These are phyloP conservation scores for Colletotrichum phormii DNA, from an alignment of 2,329 filamentous ascomycete genomes.

Conservation along the genomic window DNA sequence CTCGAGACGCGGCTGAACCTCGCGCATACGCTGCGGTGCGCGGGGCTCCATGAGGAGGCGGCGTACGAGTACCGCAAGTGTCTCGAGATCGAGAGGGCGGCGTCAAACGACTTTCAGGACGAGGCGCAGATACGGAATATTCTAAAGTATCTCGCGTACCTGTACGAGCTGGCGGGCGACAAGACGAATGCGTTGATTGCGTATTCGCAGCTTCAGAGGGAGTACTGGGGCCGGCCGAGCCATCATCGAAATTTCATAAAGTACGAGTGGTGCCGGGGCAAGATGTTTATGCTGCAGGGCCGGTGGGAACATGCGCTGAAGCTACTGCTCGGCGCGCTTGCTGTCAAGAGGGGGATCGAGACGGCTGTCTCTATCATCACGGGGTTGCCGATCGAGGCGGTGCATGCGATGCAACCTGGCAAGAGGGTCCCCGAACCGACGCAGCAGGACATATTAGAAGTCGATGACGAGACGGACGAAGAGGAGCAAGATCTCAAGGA, in stretches of 20 bases:
- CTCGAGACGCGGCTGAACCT: conserved; percentile 34
- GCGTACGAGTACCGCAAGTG: conserved; percentile 38
- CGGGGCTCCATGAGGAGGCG: conserved; percentile 32
- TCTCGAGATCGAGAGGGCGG: conserved; percentile 33
- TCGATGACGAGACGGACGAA: not conserved
- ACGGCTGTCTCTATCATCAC: conserved; percentile 27
- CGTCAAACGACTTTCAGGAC: conserved; percentile 23
- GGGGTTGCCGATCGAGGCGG: conserved; percentile 16
- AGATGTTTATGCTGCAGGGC: conserved; percentile 37
- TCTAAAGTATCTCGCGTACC: conserved; percentile 35
- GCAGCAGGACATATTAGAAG: conserved; percentile 2
- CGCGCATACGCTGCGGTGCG: conserved; percentile 30
- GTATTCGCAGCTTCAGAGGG: conserved; percentile 35
- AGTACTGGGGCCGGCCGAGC: conserved; percentile 29
- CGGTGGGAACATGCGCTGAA: conserved; percentile 35
- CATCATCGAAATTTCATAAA: conserved; percentile 30
- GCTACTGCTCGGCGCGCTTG: conserved; percentile 31
- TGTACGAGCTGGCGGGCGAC: conserved; percentile 33
- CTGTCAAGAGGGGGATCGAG: conserved; percentile 25
- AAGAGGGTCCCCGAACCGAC: not conserved
- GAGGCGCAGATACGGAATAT: conserved; percentile 35
- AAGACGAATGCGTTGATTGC: conserved; percentile 30
- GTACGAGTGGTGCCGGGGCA: conserved; percentile 35
- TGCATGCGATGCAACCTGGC: conserved; percentile 22
- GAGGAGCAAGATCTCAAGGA: not conserved